Evolutionary conservation across 2,329 filamentous ascomycete genomes (phyloP).

Genomic region (Emergomyces pasteurianus): DNA sequence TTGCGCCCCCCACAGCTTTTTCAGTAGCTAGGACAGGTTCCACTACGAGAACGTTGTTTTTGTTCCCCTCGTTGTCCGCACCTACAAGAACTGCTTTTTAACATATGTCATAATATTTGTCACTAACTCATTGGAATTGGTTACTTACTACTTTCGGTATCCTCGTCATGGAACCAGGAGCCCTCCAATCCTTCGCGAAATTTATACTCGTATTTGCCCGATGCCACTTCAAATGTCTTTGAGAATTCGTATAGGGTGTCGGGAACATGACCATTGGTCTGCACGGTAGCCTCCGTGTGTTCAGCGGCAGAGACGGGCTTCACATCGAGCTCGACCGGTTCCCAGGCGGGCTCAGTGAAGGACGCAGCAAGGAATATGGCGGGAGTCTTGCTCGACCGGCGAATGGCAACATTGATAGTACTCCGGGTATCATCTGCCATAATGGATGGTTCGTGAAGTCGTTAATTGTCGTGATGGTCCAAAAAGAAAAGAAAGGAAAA

Average conservation of each 20-base stretch:
- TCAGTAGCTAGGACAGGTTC: slow-evolving; percentile 2
- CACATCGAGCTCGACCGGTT: slow-evolving; percentile 16
- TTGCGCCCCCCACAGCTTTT: slow-evolving; percentile 2
- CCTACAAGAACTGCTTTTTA: slow-evolving; percentile 7
- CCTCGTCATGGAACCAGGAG: slow-evolving; percentile 18
- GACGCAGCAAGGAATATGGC: slow-evolving; percentile 17
- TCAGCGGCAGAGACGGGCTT: slow-evolving; percentile 10
- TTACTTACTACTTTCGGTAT: slow-evolving; percentile 17
- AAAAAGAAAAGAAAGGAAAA: background rate
- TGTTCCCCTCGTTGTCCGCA: slow-evolving; percentile 15
- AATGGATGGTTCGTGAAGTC: slow-evolving; percentile 9
- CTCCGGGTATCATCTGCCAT: slow-evolving; percentile 10
- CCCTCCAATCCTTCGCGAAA: slow-evolving; percentile 16
- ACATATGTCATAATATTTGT: background rate
- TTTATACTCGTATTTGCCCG: slow-evolving; percentile 18
- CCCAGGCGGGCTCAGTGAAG: slow-evolving; percentile 20
- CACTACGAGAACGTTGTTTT: slow-evolving; percentile 13
- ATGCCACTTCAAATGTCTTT: slow-evolving; percentile 10
- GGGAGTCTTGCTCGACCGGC: slow-evolving; percentile 16
- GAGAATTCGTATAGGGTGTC: slow-evolving; percentile 15
- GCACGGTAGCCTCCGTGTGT: slow-evolving; percentile 5
- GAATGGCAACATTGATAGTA: slow-evolving; percentile 18
- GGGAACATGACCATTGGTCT: slow-evolving; percentile 10
- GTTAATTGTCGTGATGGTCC: slow-evolving; percentile 10
- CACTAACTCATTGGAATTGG: background rate